phyloP scores from a whole-genome alignment of 495 filamentous ascomycete genomes.

The Thermothielavioides terrestris region DNA sequence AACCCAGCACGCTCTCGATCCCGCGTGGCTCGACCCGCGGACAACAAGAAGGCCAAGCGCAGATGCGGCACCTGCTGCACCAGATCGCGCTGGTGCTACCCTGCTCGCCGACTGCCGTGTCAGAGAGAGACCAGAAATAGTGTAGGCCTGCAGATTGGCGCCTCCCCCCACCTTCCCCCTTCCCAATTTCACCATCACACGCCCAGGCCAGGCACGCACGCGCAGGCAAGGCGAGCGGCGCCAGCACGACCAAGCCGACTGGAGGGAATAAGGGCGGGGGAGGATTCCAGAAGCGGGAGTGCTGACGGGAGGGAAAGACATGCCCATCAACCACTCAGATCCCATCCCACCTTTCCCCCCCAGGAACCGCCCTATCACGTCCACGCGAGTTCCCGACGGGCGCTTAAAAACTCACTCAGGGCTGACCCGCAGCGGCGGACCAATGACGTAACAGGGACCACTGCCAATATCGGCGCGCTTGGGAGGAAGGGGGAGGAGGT shows the following conservation, averaged over 20 bases:
- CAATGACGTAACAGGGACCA: neutral
- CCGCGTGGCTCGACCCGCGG: neutral
- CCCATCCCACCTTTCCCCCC: neutral
- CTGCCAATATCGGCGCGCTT: neutral
- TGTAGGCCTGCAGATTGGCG: neutral
- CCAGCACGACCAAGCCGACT: too few relatives aligned
- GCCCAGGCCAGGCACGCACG: neutral
- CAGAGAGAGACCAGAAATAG: neutral
- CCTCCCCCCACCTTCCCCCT: too few relatives aligned
- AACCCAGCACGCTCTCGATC: too few relatives aligned
- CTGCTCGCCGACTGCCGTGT: neutral
- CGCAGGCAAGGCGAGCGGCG: neutral
- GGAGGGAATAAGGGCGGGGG: neutral
- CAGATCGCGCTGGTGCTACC: constrained; percentile 1
- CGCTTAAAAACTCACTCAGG: neutral
- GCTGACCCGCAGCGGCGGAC: neutral
- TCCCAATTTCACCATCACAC: neutral
- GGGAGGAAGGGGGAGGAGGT: too few relatives aligned
- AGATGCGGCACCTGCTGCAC: neutral
- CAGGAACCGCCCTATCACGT: neutral
- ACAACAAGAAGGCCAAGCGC: neutral
- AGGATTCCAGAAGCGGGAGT: too few relatives aligned
- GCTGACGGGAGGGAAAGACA: neutral
- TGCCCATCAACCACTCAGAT: neutral
- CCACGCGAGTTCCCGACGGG: neutral